Evolutionary conservation across 75 land plant species (phyloP), one percentile per base, ranked within the genome.

Genomic region (Picea glauca): DNA sequence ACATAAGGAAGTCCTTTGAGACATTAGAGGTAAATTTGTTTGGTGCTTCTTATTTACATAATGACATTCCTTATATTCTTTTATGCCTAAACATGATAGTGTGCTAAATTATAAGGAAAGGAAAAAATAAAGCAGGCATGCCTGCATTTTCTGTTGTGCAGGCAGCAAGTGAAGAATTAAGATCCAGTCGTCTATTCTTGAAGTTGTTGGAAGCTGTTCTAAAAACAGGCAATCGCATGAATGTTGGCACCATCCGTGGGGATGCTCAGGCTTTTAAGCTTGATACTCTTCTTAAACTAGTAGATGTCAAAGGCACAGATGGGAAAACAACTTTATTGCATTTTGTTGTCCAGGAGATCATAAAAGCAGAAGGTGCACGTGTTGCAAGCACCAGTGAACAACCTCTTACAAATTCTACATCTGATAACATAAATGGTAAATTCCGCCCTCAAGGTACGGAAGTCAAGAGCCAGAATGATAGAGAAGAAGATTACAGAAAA

Each of bases 201-300:
- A 93, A 90, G 78, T 92, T 95, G 54, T 86, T 95, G 76, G 91
- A 89, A 88, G 94, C 92, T 73, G 96, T 93, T 58, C 80, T 95
- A 15, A 91, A 78, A 79, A 91, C 90, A 60, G 98, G 96, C 13
- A 95, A 95, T 78, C 85, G 92, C 30, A 87, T 95, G 89, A 95
- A 95, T 75, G 88, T 87, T 77, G 98, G 98, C 20, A 95, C 98
- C 12, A 84, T 83, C 76, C 84, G 94, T 17, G 96, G 98, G 18
- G 96, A 83, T 82, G 98, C 98, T 26, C 83, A 81, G 70, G 92
- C 98, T 14, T 95, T 95, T 82, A 95, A 93, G 81, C 90, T 95
- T 17, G 94, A 95, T 58, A 86, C 92, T 1, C 88, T 95, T 33
- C 81, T 95, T 68, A 93, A 91, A 81, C 85, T 95, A 30, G 88